Evolutionary conservation across 768 basidiomycete species (phyloP), one percentile per base, ranked within the genome.

Genomic region (Mycena latifolia): DNA sequence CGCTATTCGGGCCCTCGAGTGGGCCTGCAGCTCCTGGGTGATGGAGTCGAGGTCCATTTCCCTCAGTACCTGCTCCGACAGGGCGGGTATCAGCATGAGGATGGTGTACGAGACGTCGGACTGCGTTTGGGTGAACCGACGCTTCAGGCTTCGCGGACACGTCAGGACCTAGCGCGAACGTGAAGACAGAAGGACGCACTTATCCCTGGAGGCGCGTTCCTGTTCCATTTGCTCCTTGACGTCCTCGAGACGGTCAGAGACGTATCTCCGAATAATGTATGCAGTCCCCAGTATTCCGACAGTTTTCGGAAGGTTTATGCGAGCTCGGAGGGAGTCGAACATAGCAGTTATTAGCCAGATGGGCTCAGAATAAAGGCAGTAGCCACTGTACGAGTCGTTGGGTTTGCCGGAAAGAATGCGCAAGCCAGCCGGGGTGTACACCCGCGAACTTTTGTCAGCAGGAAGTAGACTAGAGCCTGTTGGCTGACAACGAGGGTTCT

Each of bases 31-130:
- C 78, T 76, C 86, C 6, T 82, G 74, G 1, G 87, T 90, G 22
- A 89, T 77, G 0, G 80, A 77, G 67, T 92, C 90, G 54, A 92
- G 88, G 69, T 92, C 86, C 84, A 92, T 87, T 45, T 83, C 87
- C 28, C 82, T 80, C 3, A 88, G 76, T 9, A 92, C 79, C 63
- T 85, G 84, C 17, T 80, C 75, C 33, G 81, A 82, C 47, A 89
- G 81, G 8, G 84, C 86, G 9, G 85, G 89, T 66, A 69, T 69
- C 50, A 66, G n/a, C 6, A 87, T 86, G 79, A 89, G 87, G 61
- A 89, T 79, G 0, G 92, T 94, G 73, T 88, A 96, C 9, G 90
- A 87, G 25, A 87, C 83, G 72, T 95, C 91, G 63, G 93, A 88
- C 69, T 92, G 90, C 27, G 89, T 93, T 67, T 92, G 88, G 35